Conservation (phyloP, 495 filamentous ascomycete genomes). For the Extremus antarcticus region DNA sequence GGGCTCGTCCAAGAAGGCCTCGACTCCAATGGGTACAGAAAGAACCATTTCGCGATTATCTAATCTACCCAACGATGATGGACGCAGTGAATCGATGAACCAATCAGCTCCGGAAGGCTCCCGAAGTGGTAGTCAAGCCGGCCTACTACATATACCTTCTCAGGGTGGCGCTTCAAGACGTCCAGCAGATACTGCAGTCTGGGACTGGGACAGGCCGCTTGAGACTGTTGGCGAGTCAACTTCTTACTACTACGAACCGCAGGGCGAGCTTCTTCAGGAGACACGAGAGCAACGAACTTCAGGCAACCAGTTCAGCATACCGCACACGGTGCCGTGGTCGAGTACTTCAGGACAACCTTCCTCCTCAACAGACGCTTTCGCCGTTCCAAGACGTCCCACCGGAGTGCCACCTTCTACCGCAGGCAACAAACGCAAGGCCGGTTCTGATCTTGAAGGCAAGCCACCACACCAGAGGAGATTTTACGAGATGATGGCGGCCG, state of each 20-base stretch:
- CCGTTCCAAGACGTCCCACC: not conserved
- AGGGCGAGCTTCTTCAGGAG: constrained; percentile 30
- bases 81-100: not conserved
- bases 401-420: not conserved
- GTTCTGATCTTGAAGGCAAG: not conserved
- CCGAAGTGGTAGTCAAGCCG: not conserved
- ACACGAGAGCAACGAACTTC: constrained; percentile 16
- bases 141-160: not conserved
- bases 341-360: not conserved
- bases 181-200: constrained; percentile 6
- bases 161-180: not conserved
- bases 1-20: not conserved
- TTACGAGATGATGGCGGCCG: not conserved
- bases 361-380: not conserved
- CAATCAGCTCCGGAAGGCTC: not conserved
- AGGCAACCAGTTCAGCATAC: constrained; percentile 26
- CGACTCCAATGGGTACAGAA: not conserved
- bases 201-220: constrained; percentile 25
- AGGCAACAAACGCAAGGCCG: not conserved
- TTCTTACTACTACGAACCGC: constrained; percentile 27
- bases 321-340: constrained; percentile 10
- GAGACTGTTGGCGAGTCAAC: constrained; percentile 22
- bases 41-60: not conserved
- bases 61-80: not conserved
- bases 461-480: not conserved